Evolutionary conservation across 495 filamentous ascomycete genomes (phyloP), one percentile per base, ranked within the genome.

Genomic region (Aspergillus conjunctus): DNA sequence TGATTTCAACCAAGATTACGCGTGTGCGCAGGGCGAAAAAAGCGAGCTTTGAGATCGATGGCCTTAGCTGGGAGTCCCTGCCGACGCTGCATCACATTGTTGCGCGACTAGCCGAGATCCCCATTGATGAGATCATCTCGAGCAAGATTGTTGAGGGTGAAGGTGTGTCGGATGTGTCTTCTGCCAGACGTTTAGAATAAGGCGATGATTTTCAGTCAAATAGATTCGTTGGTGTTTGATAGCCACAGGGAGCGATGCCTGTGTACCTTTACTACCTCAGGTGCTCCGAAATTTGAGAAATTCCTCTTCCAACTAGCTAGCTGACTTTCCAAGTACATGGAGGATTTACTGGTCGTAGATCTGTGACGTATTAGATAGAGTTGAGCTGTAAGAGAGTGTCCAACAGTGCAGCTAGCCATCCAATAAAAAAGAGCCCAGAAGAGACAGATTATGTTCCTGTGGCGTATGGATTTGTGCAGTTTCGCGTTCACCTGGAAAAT

Each of bases 81-180:
- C 84, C 84, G 0, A 86, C 81, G 2, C 67, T 86, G 41, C 81
- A 86, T 60, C 81, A 85, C 69, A 70, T 86, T 26, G 66, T 82
- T 21, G 68, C 69, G 43, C 68, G 71, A 26, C 58, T 86, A 59
- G 79, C 75, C 0, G 81, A 83, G 51, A 75, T 87, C 46, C 83
- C 81, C 0, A 68, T 83, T 7, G 83, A 83, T 63, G 78, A 81
- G 57, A 61, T 85, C 49, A 68, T 86, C 15, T 72, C 73, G 12
- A 81, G 74, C 6, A 83, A 80, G 62, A 69, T 85, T 6, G 77
- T 82, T 7, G 74, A 81, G 56, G 80, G 81, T 0, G 65, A 58
- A 18, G 81, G 83, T 1, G 82, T 83, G 33, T 69, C 74, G 7
- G 80, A 83, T 68, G 71, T 81, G 30, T 72, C 68, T 14, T 61